Evolutionary conservation across 805 yeast genomes (phyloP).

Genomic region (Candida cerambycidarum): DNA sequence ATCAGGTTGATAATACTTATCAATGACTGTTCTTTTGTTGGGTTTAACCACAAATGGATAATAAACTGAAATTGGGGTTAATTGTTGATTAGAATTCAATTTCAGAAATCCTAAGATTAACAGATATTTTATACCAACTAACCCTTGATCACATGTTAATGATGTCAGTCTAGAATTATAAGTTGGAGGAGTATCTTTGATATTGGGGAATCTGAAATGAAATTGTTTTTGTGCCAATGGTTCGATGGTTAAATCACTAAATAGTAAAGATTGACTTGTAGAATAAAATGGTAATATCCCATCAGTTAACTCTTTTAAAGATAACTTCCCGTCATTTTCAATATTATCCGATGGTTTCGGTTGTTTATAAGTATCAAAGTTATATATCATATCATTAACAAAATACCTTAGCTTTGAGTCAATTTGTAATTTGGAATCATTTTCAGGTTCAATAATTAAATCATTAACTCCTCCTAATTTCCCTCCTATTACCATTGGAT

Average conservation of each 20-base stretch:
- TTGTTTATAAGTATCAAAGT: conserved; percentile 25
- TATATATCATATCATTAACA: conserved; percentile 35
- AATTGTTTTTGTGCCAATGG: conserved; percentile 20
- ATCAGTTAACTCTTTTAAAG: conserved; percentile 28
- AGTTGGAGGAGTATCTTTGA: conserved; percentile 36
- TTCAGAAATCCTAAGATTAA: conserved; percentile 32
- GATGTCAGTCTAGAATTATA: conserved; percentile 44
- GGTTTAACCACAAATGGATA: conserved; percentile 34
- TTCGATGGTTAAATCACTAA: conserved; percentile 27
- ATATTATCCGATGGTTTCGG: conserved; percentile 6
- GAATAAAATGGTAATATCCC: conserved; percentile 40
- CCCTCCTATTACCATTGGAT: conserved; percentile 29
- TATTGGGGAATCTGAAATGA: conserved; percentile 23
- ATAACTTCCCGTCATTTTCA: conserved; percentile 14
- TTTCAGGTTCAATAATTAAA: conserved; percentile 21
- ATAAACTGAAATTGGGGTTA: conserved; percentile 25
- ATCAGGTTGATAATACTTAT: conserved; percentile 29
- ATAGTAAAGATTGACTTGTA: conserved; percentile 39
- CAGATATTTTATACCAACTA: conserved; percentile 36
- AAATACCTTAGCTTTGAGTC: conserved; percentile 23
- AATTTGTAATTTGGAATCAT: conserved; percentile 15
- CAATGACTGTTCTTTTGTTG: conserved; percentile 24
- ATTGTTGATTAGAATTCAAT: conserved; percentile 15
- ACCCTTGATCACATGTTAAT: conserved; percentile 38
- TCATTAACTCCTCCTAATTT: conserved; percentile 39